Evolutionary conservation across 2,329 filamentous ascomycete genomes (phyloP), one percentile per base, ranked within the genome.

Genomic region (Pseudogymnoascus sp.): DNA sequence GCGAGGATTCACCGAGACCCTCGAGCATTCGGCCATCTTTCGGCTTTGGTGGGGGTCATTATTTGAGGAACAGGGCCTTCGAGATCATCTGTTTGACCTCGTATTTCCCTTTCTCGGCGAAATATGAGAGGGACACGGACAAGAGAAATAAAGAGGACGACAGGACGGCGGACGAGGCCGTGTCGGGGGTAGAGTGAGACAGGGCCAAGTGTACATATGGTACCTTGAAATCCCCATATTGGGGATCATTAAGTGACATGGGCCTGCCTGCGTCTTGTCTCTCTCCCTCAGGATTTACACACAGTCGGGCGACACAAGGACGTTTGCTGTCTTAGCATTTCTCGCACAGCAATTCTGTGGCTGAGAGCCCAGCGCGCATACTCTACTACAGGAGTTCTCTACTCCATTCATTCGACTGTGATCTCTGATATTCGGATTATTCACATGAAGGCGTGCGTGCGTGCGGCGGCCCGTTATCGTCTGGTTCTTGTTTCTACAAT

Each of bases 101-200:
- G 43, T 50, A 30, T 50, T 50, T 50, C 25, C 43, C 43, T 50
- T 50, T 50, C 43, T 50, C 43, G 43, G 43, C 25, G 25, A 50
- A 30, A 50, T 50, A 50, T 50, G 43, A 18, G 25, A 18, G 43
- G 30, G 43, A 50, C 43, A 15, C 8, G 39, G 39, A 41, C 41
- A 50, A 50, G 43, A 30, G 43, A 50, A 30, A 50, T 15, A 50
- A 30, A 30, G 25, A 30, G 22, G 22, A 28, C 22, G 2, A 22
- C 22, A 22, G 22, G 22, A 22, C 22, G 22, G 22, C 22, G 22
- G 22, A 33, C 14, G 43, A 50, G 22, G 25, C 22, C 22, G 28
- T 30, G 43, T 30, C 43, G 43, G 43, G 43, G 43, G 43, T 50
- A 50, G 43, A 50, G 43, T 50, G 43, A 41, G 15, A 50, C 43